Evolutionary conservation across 106 monocot species (phyloP).

Genomic region (Allium sativum): DNA sequence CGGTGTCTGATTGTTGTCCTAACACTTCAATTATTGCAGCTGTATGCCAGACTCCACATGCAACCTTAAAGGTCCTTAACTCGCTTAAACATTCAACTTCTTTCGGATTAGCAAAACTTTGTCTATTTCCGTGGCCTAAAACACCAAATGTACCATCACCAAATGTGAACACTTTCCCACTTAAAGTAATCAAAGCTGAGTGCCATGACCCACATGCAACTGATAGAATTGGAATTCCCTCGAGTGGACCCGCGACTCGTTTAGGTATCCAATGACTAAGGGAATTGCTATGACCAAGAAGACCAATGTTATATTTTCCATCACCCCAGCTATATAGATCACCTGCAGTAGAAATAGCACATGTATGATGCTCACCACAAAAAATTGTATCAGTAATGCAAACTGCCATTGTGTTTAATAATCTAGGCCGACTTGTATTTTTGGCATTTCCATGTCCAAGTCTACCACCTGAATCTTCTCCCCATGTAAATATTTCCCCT

Average conservation of each 20-base stretch:
- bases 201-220: background rate
- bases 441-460: background rate
- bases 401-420: background rate
- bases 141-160: background rate
- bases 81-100: background rate
- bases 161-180: background rate
- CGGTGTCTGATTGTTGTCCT: background rate
- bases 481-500: background rate
- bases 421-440: background rate
- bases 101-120: background rate
- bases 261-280: background rate
- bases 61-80: background rate
- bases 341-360: background rate
- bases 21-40: background rate
- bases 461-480: background rate
- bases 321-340: background rate
- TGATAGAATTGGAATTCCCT: background rate
- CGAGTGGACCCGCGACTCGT: background rate
- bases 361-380: background rate
- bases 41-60: background rate
- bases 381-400: background rate
- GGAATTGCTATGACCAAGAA: background rate
- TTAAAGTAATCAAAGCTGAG: background rate
- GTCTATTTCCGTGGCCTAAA: background rate
- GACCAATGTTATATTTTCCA: background rate